Base-by-base conservation (phyloP, 805 yeast genomes). In the Starmerella apicola region DNA sequence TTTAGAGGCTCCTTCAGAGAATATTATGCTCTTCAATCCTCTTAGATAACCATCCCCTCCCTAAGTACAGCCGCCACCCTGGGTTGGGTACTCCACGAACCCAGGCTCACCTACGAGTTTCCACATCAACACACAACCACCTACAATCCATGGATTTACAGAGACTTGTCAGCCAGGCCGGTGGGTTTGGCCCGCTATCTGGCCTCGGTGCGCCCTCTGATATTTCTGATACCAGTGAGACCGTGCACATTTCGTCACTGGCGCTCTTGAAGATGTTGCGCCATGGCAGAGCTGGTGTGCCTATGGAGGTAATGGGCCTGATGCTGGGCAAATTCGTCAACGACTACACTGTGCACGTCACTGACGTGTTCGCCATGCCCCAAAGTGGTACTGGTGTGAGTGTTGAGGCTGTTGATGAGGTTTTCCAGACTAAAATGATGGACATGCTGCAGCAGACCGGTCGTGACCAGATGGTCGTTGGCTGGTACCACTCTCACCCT, bases 401-500 rank as follows among this genome's bases (percentile, higher is more conserved):
- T 43, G 99, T 91, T 43, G 98, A 91, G 61, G 98, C 99, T 1
- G 98, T 91, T 25, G 99, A 93, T 60, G 97, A 93, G 60, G 97
- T 93, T 37, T 91, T 91, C 66, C 98, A 91, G 62, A 86, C 97
- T 3, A 82, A 79, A 59, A 93, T 91, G 98, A 91, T 91, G 98
- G 99, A 91, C 58, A 91, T 91, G 98, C 71, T 91, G 56, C 78
- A 81, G 63, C 98, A 91, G 61, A 91, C 98, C 1, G 99, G 99
- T n/a, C 73, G 99, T 61, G 96, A 86, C 63, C 94, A 91, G 60
- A 85, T 83, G 83, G 98, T 91, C 39, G 99, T 91, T 36, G 99
- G 99, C 25, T 91, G 99, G 99, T 91, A 91, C 66, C 99, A 91
- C 60, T 86, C 97, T 12, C 98, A 91, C 64, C 98, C 98, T 4